A percentile compares a stretch with the other conserved stretches of the same genome.
Conservation (phyloP, 805 yeast genomes). For the Jamesozyma spencerorum region DNA sequence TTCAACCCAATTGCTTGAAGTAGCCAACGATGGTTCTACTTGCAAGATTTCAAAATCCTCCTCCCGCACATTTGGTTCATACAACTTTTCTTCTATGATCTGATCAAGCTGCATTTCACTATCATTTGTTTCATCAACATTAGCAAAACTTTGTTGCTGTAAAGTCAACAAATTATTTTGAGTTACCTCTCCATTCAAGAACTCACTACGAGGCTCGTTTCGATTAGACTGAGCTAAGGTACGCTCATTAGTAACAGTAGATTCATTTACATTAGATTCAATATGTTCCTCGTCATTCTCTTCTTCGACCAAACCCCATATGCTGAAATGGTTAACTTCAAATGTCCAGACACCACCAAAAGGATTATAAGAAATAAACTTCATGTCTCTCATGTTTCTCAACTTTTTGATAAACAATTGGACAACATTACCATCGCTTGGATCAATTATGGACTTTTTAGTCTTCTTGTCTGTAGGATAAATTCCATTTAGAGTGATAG, state of each 20-base stretch:
- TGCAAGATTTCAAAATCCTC: constrained; percentile 39
- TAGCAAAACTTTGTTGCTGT: constrained; percentile 5
- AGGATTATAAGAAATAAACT: constrained; percentile 72
- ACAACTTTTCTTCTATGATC: constrained; percentile 42
- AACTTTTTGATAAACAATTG: constrained; percentile 42
- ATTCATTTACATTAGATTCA: constrained; percentile 12
- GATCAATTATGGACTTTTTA: constrained; percentile 20
- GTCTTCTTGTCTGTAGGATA: constrained; percentile 37
- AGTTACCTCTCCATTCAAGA: neutral
- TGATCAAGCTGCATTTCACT: constrained; percentile 3
- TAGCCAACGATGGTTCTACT: constrained; percentile 38
- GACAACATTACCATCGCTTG: constrained; percentile 34
- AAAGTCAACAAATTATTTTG: constrained; percentile 7
- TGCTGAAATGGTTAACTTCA: constrained; percentile 82
- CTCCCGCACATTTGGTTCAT: constrained; percentile 53
- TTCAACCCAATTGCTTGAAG: constrained; percentile 52
- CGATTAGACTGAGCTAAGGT: constrained; percentile 11
- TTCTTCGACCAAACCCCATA: constrained; percentile 82
- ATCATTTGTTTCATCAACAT: neutral
- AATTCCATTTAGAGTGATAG: constrained; percentile 54
- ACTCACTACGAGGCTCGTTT: neutral
- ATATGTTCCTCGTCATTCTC: constrained; percentile 43
- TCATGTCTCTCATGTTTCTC: constrained; percentile 56
- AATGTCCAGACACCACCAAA: constrained; percentile 69
- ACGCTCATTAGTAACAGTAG: constrained; percentile 1